These are phyloP conservation scores for Leccinum broughii DNA, from an alignment of 768 basidiomycete genomes.

Conservation along the genomic window DNA sequence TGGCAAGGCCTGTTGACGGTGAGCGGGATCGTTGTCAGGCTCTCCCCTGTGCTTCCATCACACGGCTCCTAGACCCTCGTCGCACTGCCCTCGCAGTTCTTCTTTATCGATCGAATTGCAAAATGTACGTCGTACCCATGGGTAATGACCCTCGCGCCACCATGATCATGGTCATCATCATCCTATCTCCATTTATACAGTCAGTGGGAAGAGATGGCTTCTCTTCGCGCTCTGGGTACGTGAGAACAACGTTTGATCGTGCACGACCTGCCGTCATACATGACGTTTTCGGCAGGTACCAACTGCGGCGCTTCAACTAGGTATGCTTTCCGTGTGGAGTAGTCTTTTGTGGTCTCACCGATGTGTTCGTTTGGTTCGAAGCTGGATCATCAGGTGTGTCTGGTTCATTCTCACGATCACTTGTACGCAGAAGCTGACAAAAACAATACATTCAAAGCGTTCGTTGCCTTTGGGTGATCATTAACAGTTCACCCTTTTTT, in stretches of 20 bases:
- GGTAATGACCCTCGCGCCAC: background rate
- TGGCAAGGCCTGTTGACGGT: slow-evolving; percentile 25
- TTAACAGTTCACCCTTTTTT: background rate
- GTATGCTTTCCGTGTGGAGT: slow-evolving; percentile 7
- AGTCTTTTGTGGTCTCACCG: background rate
- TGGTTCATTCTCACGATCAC: background rate
- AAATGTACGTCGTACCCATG: slow-evolving; percentile 16
- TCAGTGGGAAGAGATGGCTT: slow-evolving; percentile 16
- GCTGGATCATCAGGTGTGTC: slow-evolving; percentile 16
- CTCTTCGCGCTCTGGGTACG: slow-evolving; percentile 18
- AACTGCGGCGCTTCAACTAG: slow-evolving; percentile 17
- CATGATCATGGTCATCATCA: background rate
- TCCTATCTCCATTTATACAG: slow-evolving; percentile 3
- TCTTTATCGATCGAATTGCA: slow-evolving; percentile 20
- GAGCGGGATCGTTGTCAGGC: background rate
- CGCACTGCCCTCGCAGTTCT: slow-evolving; percentile 20
- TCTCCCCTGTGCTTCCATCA: background rate
- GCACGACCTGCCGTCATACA: background rate
- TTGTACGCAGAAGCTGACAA: slow-evolving; percentile 2
- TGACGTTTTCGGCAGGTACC: slow-evolving; percentile 15
- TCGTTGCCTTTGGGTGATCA: slow-evolving; percentile 15
- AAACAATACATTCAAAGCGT: slow-evolving; percentile 5
- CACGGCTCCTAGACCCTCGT: slow-evolving; percentile 6
- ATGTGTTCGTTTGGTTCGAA: background rate
- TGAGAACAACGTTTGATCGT: slow-evolving; percentile 1